Evolutionary conservation across 2,329 filamentous ascomycete genomes (phyloP).

Genomic region (Chrysoporthe austroafricana): DNA sequence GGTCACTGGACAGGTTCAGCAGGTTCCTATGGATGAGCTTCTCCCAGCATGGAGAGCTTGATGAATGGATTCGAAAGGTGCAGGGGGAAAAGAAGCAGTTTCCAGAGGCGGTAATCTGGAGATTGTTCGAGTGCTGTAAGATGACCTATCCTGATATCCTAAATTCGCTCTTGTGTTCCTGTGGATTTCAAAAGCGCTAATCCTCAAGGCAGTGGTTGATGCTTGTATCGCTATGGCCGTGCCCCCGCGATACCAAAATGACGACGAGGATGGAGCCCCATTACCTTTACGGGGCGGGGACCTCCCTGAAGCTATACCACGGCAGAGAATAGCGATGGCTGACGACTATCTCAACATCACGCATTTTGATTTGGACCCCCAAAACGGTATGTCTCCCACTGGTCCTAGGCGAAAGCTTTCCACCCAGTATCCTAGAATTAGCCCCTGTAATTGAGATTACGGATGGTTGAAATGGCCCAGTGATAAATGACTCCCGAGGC

Average conservation of each 20-base stretch:
- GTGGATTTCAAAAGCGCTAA: not conserved
- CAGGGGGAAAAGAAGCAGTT: not conserved
- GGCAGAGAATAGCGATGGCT: not conserved
- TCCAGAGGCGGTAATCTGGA: not conserved
- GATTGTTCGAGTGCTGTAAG: slow-evolving; percentile 6
- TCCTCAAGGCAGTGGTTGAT: not conserved
- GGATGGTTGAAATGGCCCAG: not conserved
- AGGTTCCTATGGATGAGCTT: not conserved
- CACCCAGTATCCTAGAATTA: not conserved
- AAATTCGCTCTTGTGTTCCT: not conserved
- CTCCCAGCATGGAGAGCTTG: slow-evolving; percentile 14
- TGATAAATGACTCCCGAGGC: too few relatives aligned
- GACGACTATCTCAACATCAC: slow-evolving; percentile 4
- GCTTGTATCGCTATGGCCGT: slow-evolving; percentile 4
- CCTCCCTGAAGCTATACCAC: not conserved
- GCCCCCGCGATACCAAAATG: not conserved
- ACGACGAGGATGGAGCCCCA: too few relatives aligned
- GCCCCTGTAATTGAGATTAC: not conserved
- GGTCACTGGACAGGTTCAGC: not conserved
- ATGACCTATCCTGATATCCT: not conserved
- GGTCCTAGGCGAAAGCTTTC: too few relatives aligned
- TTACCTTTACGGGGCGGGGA: not conserved
- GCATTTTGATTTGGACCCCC: slow-evolving; percentile 3
- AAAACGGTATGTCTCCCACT: not conserved
- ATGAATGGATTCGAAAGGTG: slow-evolving; percentile 5